These are phyloP conservation scores for Suillus hirtellus DNA, from an alignment of 768 basidiomycete species.

Conservation along the genomic window DNA sequence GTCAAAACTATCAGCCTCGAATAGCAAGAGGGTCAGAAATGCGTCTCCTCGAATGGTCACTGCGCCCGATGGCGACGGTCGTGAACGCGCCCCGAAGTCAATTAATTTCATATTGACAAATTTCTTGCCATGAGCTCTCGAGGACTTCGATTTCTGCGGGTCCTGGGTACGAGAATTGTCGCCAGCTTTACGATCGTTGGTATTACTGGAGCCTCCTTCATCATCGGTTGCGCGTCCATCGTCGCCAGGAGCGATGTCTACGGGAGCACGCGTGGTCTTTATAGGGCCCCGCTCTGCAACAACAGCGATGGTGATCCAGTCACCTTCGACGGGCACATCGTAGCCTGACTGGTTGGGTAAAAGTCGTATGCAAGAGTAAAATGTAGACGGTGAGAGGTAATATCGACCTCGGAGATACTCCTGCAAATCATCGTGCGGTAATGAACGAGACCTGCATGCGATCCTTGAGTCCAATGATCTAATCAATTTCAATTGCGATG, in stretches of 20 bases:
- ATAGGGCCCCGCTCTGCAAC: conserved; percentile 88
- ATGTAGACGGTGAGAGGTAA: conserved; percentile 82
- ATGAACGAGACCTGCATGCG: conserved; percentile 59
- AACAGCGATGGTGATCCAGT: conserved; percentile 96
- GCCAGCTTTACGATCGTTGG: conserved; percentile 13
- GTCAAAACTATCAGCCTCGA: conserved; percentile 81
- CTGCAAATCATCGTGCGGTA: conserved; percentile 77
- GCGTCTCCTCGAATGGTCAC: conserved; percentile 78
- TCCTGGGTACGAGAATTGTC: conserved; percentile 11
- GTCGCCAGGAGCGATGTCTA: conserved; percentile 44
- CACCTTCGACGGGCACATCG: conserved; percentile 88
- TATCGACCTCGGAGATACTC: conserved; percentile 82
- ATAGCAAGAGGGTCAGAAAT: conserved; percentile 77
- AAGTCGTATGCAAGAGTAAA: conserved; percentile 84
- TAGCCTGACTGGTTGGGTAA: conserved; percentile 80
- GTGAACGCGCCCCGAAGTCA: conserved; percentile 71
- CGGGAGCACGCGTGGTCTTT: conserved; percentile 69
- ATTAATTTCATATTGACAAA: conserved; percentile 86
- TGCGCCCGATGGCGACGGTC: conserved; percentile 55
- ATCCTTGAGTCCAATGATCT: neutral
- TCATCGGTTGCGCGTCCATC: conserved; percentile 43
- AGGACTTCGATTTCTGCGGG: conserved; percentile 33
- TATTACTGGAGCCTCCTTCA: conserved; percentile 11
- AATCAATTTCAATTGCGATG: neutral
- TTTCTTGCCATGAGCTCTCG: conserved; percentile 62